A percentile compares a stretch with the other conserved stretches of the same genome.
Evolutionary conservation across 805 yeast species (phyloP).

Genomic region (Barnettozyma salicaria): DNA sequence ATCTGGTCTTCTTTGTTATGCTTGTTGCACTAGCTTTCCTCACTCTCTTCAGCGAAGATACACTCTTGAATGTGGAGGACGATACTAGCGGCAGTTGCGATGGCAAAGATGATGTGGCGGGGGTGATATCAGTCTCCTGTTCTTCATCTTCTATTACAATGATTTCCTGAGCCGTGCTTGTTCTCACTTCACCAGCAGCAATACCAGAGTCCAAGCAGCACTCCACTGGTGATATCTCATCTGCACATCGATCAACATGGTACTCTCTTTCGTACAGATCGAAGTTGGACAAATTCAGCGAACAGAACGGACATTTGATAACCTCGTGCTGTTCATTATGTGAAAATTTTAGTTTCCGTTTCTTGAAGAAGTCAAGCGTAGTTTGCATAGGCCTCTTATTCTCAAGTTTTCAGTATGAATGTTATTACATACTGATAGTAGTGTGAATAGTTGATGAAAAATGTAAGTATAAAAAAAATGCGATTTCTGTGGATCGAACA

Average conservation of each 20-base stretch:
- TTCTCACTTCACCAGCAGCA: no score
- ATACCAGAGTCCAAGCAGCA: no score
- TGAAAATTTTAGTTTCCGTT: background rate
- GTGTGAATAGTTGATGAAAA: background rate
- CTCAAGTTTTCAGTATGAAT: background rate
- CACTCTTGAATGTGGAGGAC: background rate
- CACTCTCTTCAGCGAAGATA: conserved; percentile 23
- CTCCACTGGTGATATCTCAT: no score
- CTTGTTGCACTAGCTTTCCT: conserved; percentile 27
- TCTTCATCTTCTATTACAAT: conserved; percentile 1
- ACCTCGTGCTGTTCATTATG: background rate
- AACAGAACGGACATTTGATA: conserved; percentile 49
- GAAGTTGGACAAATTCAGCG: conserved; percentile 32
- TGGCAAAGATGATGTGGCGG: background rate
- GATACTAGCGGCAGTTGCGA: no score
- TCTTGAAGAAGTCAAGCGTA: conserved; percentile 5
- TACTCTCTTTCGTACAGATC: conserved; percentile 38
- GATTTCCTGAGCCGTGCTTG: no score
- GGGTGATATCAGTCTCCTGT: conserved; percentile 22
- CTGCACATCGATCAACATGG: conserved; percentile 53
- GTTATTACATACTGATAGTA: background rate
- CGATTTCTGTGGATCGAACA: conserved; percentile 75
- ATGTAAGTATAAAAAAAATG: conserved; percentile 26
- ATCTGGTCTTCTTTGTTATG: conserved; percentile 26
- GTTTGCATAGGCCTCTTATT: conserved; percentile 7